A percentile compares a stretch with the other conserved stretches of the same genome.
phyloP scores from a whole-genome alignment of 495 filamentous ascomycete genomes.

The Aspergillus bertholletiae region DNA sequence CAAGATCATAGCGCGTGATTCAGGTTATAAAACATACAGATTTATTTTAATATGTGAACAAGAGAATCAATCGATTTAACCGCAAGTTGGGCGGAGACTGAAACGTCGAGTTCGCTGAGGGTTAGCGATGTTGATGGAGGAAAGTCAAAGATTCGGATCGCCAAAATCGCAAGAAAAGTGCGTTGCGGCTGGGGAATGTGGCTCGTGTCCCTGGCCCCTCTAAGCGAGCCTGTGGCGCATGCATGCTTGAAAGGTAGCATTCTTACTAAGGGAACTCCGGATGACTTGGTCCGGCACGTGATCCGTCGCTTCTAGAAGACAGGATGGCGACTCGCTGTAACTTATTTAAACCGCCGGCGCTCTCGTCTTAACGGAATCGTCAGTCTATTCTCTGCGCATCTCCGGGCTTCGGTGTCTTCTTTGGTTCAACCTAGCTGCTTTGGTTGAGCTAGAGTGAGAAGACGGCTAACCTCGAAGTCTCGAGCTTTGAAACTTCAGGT shows the following conservation, averaged over 20 bases:
- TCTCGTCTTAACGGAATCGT: conserved; percentile 36
- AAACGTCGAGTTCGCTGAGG: conserved; percentile 65
- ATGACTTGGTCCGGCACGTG: conserved; percentile 27
- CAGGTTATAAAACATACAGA: conserved; percentile 19
- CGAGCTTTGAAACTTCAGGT: conserved; percentile 22
- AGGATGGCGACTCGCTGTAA: conserved; percentile 19
- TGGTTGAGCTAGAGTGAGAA: conserved; percentile 4
- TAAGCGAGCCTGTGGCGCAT: conserved; percentile 40
- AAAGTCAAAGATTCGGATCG: conserved; percentile 24
- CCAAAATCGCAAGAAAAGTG: conserved; percentile 41
- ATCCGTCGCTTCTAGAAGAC: conserved; percentile 24
- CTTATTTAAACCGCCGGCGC: conserved; percentile 21
- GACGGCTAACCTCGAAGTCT: conserved; percentile 16
- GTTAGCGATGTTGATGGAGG: conserved; percentile 28
- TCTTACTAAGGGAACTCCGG: background rate
- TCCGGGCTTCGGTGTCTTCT: background rate
- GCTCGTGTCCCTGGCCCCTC: conserved; percentile 26
- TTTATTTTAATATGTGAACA: conserved; percentile 53
- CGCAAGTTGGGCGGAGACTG: conserved; percentile 82
- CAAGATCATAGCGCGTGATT: background rate
- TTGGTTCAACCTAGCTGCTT: background rate
- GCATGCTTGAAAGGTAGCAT: background rate
- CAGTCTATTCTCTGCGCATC: background rate
- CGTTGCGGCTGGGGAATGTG: conserved; percentile 36
- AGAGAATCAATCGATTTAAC: conserved; percentile 96